phyloP scores from a whole-genome alignment of 169 alveolate genomes.

The Ichthyophthirius multifiliis region DNA sequence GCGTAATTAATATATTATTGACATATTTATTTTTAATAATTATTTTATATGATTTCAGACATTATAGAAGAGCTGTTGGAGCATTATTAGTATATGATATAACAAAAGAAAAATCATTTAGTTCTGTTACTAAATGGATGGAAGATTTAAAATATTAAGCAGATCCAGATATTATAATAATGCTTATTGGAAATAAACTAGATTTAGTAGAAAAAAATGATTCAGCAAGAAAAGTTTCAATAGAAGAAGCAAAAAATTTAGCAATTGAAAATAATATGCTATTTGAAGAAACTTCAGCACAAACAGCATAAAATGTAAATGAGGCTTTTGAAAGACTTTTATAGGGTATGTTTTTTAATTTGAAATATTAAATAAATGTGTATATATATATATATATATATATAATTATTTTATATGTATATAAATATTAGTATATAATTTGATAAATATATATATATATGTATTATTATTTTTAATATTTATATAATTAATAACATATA shows the following conservation, averaged over 20 bases:
- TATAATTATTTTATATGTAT: too few relatives aligned
- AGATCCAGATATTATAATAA: constrained; percentile 97
- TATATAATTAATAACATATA: too few relatives aligned
- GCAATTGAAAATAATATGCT: constrained; percentile 64
- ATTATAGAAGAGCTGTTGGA: constrained; percentile 83
- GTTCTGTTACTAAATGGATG: constrained; percentile 85
- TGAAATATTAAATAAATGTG: too few relatives aligned
- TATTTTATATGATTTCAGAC: constrained; percentile 50
- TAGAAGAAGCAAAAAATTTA: constrained; percentile 67
- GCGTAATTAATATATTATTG: too few relatives aligned
- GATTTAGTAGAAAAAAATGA: constrained; percentile 93
- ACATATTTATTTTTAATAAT: too few relatives aligned
- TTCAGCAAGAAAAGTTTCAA: constrained; percentile 87
- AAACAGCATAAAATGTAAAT: constrained; percentile 62
- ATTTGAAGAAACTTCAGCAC: constrained; percentile 81
- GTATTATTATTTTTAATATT: too few relatives aligned
- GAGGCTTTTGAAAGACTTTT: constrained; percentile 74
- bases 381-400: too few relatives aligned
- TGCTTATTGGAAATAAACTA: constrained; percentile 98
- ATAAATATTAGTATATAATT: too few relatives aligned
- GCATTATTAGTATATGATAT: constrained; percentile 85
- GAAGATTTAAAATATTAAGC: constrained; percentile 97
- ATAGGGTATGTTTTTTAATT: too few relatives aligned
- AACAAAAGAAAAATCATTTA: constrained; percentile 74
- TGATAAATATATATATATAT: too few relatives aligned